Base-by-base conservation (phyloP, 2,329 filamentous ascomycete genomes). In the Tolypocladium tropicale region DNA sequence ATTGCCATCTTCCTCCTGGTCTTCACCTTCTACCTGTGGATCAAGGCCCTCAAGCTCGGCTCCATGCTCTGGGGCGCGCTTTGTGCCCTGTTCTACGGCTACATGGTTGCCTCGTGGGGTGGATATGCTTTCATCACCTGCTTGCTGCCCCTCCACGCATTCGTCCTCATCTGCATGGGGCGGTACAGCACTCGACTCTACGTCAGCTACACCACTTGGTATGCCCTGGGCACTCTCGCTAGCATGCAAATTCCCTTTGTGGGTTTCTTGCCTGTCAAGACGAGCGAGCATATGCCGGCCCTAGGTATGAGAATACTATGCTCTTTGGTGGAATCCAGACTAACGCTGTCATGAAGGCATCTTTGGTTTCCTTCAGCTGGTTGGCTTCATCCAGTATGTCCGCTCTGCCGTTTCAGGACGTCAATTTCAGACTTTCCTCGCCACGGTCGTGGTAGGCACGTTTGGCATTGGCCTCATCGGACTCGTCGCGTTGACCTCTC, bases 161-260 rank as follows among this genome's bases (percentile, higher is more conserved):
- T 99, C 65, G 90, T 96, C 51, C 80, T 99, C 63, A 87, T 99
- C 67, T 90, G 88, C 75, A 99, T 99, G 93, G 95, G 95, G 53
- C 81, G 94, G 58, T 99, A 95, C 75, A 97, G 92, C 78, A 87
- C 89, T 57, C 85, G 94, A 58, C 78, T 99, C 23, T 99, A 99
- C 67, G 91, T 97, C 67, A 90, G 90, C 69, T 99, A 99, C 74
- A 95, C 90, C 48, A 97, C 93, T 1, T 99, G 95, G 94, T 99
- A 96, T 73, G 90, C 92, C 41, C 79, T 99, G 37, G 94, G 95
- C 58, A 97, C 94, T 61, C 74, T 99, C 72, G 94, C 92, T 55
- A 96, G 91, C 77, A 97, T 99, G 93, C 94, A 99, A 75, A 94
- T 99, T 76, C 94, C 94, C 4, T 99, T 99, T 67, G 95, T 99